phyloP scores from a whole-genome alignment of 2,329 filamentous ascomycete genomes.

The Verticillium nonalfalfae region DNA sequence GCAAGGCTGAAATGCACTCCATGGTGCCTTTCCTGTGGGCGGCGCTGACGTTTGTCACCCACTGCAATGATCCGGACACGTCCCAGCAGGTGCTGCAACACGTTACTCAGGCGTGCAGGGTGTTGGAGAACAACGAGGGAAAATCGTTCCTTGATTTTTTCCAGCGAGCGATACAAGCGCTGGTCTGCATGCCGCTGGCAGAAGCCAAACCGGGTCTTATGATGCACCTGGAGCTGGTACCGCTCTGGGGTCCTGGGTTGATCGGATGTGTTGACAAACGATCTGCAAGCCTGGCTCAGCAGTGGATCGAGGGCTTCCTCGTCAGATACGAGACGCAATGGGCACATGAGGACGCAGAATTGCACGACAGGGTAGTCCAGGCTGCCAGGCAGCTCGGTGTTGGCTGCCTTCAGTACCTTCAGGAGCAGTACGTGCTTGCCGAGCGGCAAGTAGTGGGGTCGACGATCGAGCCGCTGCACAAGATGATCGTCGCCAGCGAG shows the following conservation, averaged over 20 bases:
- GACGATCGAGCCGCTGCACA: slow-evolving; percentile 33
- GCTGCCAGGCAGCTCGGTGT: slow-evolving; percentile 34
- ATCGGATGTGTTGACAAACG: slow-evolving; percentile 30
- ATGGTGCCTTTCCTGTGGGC: slow-evolving; percentile 53
- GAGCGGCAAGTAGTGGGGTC: slow-evolving; percentile 33
- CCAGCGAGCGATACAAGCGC: slow-evolving; percentile 19
- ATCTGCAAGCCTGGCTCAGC: neutral
- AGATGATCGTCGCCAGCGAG: slow-evolving; percentile 34
- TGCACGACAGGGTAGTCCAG: slow-evolving; percentile 22
- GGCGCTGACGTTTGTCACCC: slow-evolving; percentile 45
- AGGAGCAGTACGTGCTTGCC: slow-evolving; percentile 37
- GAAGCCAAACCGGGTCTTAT: neutral
- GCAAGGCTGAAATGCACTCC: slow-evolving; percentile 37
- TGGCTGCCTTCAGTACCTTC: slow-evolving; percentile 38
- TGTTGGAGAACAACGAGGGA: slow-evolving; percentile 41
- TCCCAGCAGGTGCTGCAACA: slow-evolving; percentile 34
- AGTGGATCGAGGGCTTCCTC: neutral
- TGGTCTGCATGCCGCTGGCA: slow-evolving; percentile 10
- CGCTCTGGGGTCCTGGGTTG: slow-evolving; percentile 45
- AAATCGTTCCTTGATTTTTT: slow-evolving; percentile 40
- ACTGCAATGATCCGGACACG: slow-evolving; percentile 24
- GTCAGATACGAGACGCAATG: slow-evolving; percentile 10
- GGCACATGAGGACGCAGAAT: slow-evolving; percentile 21
- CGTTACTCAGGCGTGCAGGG: slow-evolving; percentile 34
- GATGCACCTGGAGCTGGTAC: neutral